A percentile compares a stretch with the other conserved stretches of the same genome.
phyloP scores from a whole-genome alignment of 768 basidiomycete species.

The Royoungia palumana region DNA sequence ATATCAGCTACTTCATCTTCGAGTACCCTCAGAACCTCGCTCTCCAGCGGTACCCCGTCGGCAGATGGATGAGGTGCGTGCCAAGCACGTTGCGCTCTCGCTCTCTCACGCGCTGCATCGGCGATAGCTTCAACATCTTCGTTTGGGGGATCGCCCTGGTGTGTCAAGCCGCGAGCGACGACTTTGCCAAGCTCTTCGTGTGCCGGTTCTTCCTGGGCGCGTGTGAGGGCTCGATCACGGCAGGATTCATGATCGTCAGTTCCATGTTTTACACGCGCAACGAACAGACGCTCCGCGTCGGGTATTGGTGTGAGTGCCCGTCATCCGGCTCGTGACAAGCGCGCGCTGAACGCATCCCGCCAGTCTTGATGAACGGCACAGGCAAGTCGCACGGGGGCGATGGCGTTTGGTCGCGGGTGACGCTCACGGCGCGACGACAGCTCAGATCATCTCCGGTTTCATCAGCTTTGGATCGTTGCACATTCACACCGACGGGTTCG shows the following conservation, averaged over 20 bases:
- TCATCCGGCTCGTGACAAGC: neutral
- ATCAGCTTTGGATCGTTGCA: slow-evolving; percentile 65
- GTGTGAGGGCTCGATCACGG: slow-evolving; percentile 70
- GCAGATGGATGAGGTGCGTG: slow-evolving; percentile 74
- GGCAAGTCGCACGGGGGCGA: slow-evolving; percentile 33
- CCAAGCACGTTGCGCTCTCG: neutral
- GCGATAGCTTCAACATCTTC: slow-evolving; percentile 56
- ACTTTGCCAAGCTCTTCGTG: slow-evolving; percentile 61
- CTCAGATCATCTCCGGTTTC: slow-evolving; percentile 69
- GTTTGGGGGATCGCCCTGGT: slow-evolving; percentile 62
- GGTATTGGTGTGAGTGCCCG: slow-evolving; percentile 66
- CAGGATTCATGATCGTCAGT: slow-evolving; percentile 73
- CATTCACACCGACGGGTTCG: slow-evolving; percentile 51
- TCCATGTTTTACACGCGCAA: slow-evolving; percentile 76
- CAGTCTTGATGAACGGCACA: slow-evolving; percentile 74
- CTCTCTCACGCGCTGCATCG: neutral
- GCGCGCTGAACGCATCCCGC: neutral
- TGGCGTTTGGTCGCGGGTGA: neutral
- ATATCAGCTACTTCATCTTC: slow-evolving; percentile 65
- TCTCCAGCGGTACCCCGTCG: slow-evolving; percentile 70
- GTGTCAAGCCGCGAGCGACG: slow-evolving; percentile 66
- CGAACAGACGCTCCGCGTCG: slow-evolving; percentile 66
- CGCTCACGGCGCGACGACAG: slow-evolving; percentile 36
- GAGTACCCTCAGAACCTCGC: slow-evolving; percentile 75
- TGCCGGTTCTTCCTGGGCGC: slow-evolving; percentile 65